Conservation (phyloP, 768 basidiomycete genomes). For the Roridomyces roridus region DNA sequence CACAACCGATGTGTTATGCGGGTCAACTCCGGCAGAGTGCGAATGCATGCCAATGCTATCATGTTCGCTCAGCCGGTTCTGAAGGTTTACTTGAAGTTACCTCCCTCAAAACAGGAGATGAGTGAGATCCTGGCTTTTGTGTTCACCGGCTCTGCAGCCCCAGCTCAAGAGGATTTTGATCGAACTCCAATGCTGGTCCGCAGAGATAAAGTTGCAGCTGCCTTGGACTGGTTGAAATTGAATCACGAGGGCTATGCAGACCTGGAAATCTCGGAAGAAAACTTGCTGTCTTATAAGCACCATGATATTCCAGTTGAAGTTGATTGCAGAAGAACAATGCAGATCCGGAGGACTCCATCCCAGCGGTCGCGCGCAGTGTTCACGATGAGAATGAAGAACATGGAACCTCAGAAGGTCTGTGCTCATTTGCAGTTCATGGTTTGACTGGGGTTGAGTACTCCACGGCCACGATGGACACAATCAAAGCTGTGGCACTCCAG, state of each 20-base stretch:
- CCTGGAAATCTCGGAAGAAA: slow-evolving; percentile 12
- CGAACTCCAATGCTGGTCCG: slow-evolving; percentile 23
- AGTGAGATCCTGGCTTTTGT: slow-evolving; percentile 28
- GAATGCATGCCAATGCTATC: slow-evolving; percentile 38
- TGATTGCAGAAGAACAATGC: slow-evolving; percentile 11
- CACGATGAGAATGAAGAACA: slow-evolving; percentile 21
- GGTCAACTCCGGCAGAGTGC: slow-evolving; percentile 29
- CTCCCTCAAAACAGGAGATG: slow-evolving; percentile 27
- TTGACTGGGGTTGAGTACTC: slow-evolving; percentile 32
- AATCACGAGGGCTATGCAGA: slow-evolving; percentile 17
- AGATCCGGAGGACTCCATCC: not conserved
- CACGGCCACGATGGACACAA: slow-evolving; percentile 7
- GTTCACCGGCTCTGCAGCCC: not conserved
- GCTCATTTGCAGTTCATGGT: slow-evolving; percentile 45
- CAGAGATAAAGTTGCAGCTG: slow-evolving; percentile 3
- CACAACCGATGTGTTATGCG: slow-evolving; percentile 35
- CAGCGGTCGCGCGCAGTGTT: not conserved
- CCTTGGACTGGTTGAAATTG: slow-evolving; percentile 15
- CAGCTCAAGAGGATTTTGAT: not conserved
- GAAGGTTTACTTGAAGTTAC: slow-evolving; percentile 34
- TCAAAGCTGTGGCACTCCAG: slow-evolving; percentile 28
- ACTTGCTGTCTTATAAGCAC: slow-evolving; percentile 1
- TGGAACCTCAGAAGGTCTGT: slow-evolving; percentile 31
- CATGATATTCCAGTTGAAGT: slow-evolving; percentile 17
- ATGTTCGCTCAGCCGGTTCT: slow-evolving; percentile 32